A percentile compares a stretch with the other conserved stretches of the same genome.
Conservation (phyloP, 352 stramenopile genomes). For the Paralagenidium karlingii region DNA sequence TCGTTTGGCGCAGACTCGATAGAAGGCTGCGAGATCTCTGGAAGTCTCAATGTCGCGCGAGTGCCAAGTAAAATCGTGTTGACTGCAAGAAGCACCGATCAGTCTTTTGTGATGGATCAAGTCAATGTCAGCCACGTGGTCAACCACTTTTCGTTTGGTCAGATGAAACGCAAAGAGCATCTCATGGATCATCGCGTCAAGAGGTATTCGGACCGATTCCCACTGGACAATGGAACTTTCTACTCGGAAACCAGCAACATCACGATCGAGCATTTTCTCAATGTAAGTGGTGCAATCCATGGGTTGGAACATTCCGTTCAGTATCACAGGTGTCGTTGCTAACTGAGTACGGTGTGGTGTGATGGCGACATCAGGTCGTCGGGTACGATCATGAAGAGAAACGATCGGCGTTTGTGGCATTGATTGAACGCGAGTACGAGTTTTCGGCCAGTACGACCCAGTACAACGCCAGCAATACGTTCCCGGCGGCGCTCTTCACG, state of each 20-base stretch:
- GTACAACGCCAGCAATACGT: conserved; percentile 45
- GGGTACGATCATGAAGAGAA: conserved; percentile 58
- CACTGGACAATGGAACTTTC: conserved; percentile 42
- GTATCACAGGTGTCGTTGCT: too few species aligned
- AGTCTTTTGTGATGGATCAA: conserved; percentile 45
- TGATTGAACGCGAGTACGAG: conserved; percentile 47
- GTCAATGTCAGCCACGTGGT: conserved; percentile 60
- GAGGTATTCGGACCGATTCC: conserved; percentile 28
- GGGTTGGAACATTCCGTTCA: too few species aligned
- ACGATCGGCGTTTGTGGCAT: conserved; percentile 32
- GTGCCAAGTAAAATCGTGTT: conserved; percentile 61
- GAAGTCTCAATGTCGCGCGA: conserved; percentile 65
- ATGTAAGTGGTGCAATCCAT: too few species aligned
- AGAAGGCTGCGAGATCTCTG: conserved; percentile 69
- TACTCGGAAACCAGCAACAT: conserved; percentile 49
- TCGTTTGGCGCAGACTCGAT: conserved; percentile 18
- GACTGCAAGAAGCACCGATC: conserved; percentile 46
- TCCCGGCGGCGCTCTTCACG: conserved; percentile 54
- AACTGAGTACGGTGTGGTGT: too few species aligned
- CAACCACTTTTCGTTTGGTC: conserved; percentile 81
- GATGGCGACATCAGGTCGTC: conserved; percentile 40
- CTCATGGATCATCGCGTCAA: conserved; percentile 26
- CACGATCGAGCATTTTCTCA: conserved; percentile 72
- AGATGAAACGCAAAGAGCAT: conserved; percentile 50
- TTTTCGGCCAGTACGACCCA: conserved; percentile 68